Evolutionary conservation across 352 stramenopile species (phyloP).

Genomic region (Pilasporangium apinafurcum): DNA sequence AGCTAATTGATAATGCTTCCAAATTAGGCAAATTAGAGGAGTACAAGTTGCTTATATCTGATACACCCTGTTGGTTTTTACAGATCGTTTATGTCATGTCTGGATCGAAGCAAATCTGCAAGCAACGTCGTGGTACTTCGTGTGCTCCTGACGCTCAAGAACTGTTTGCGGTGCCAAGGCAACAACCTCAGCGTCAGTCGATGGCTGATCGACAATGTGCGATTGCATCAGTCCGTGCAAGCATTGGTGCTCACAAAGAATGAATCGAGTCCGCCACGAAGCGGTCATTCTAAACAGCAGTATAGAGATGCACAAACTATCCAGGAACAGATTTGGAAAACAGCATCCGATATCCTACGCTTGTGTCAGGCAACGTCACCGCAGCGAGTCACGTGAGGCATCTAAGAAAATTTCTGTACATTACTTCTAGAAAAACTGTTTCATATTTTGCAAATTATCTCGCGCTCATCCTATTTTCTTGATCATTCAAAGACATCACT

Average conservation of each 20-base stretch:
- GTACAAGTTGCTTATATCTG: too few species aligned
- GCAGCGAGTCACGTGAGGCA: neutral
- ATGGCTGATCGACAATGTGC: slow-evolving; percentile 22
- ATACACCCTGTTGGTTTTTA: neutral
- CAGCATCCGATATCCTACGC: slow-evolving; percentile 31
- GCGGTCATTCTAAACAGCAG: neutral
- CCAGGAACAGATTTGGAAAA: slow-evolving; percentile 39
- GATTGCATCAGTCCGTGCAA: slow-evolving; percentile 14
- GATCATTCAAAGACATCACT: slow-evolving; percentile 56
- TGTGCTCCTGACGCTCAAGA: slow-evolving; percentile 50
- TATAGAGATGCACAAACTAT: slow-evolving; percentile 6
- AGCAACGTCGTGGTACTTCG: slow-evolving; percentile 32
- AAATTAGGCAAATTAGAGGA: too few species aligned
- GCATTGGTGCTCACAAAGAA: slow-evolving; percentile 8
- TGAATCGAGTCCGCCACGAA: neutral
- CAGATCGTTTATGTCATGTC: slow-evolving; percentile 18
- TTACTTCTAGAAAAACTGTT: slow-evolving; percentile 65
- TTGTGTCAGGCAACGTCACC: slow-evolving; percentile 8
- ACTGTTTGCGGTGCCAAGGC: slow-evolving; percentile 45
- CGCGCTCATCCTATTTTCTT: slow-evolving; percentile 33
- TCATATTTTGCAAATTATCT: slow-evolving; percentile 74
- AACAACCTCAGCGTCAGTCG: slow-evolving; percentile 11
- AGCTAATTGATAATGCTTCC: too few species aligned
- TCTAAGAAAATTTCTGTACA: slow-evolving; percentile 38
- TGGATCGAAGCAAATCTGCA: slow-evolving; percentile 11